Evolutionary conservation across 2,329 filamentous ascomycete species (phyloP), one percentile per base, ranked within the genome.

Genomic region (Orbilia oligospora): DNA sequence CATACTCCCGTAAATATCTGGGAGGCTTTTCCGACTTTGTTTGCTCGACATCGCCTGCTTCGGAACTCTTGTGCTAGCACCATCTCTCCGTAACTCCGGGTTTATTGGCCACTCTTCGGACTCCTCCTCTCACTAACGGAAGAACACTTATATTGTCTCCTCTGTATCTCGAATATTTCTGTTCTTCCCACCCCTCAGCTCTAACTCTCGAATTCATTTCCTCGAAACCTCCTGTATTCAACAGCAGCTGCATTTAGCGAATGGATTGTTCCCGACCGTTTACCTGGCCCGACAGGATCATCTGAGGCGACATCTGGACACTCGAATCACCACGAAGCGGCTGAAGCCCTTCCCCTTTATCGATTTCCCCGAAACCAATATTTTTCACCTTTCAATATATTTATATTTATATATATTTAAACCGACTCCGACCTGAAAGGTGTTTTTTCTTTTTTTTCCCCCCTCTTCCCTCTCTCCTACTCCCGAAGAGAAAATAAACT

Each of bases 241-340:
- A 12, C 63, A 78, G 51, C 63, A 44, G 71, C 63, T 24, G 27
- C 27, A 30, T 68, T 75, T 61, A 64, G 68, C 68, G 75, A 78
- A 78, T 78, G 75, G 64, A 75, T 75, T 63, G 44, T 69, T 68
- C 64, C 64, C 64, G 53, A 75, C 55, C 71, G 63, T 75, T 56
- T 63, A 66, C 70, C 71, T 55, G 64, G 70, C 71, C 63, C 49
- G 44, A 61, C 68, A 58, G 55, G 68, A 78, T 72, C 46, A 72
- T 48, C 75, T 78, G 61, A 78, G 68, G 63, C 75, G 71, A 68
- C 51, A 65, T 46, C 38, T 27, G 12, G 33, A 58, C 16, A 64
- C 30, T 36, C 66, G 53, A 58, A 48, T 27, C 9, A 49, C 44
- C 44, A 5, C 49, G 27, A 33, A 58, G 58, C 69, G 56, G 69